Conservation (phyloP, 768 basidiomycete genomes). For the Infundibulicybe gibba region DNA sequence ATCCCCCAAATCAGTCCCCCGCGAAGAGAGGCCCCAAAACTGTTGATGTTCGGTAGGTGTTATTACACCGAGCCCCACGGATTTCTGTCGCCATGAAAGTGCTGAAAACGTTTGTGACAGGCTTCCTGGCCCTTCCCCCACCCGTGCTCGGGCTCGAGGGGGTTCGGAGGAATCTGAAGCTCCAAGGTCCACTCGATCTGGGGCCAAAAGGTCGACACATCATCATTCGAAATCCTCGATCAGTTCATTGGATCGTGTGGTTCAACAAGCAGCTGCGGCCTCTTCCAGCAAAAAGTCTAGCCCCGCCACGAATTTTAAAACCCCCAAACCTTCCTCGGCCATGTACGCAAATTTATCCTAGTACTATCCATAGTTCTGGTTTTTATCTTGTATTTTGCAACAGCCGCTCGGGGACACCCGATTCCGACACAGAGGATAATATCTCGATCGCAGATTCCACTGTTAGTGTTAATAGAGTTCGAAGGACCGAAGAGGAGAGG, state of each 20-base stretch:
- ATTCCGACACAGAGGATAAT: constrained; percentile 43
- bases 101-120: constrained; percentile 9
- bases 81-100: background rate
- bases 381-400: background rate
- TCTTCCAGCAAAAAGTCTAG: constrained; percentile 16
- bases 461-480: constrained; percentile 34
- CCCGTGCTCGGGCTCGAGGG: constrained; percentile 18
- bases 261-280: constrained; percentile 11
- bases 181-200: constrained; percentile 8
- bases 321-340: constrained; percentile 18
- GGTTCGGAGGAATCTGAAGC: constrained; percentile 11
- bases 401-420: constrained; percentile 24
- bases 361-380: background rate
- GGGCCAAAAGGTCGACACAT: constrained; percentile 20
- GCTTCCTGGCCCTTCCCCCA: constrained; percentile 22
- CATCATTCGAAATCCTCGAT: constrained; percentile 20
- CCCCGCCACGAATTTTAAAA: constrained; percentile 6
- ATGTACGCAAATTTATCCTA: constrained; percentile 13
- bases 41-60: constrained; percentile 17
- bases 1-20: background rate
- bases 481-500: constrained; percentile 60
- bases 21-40: constrained; percentile 16
- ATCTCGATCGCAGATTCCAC: constrained; percentile 54
- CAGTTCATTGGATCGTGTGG: constrained; percentile 26
- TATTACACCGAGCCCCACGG: background rate